Base-by-base conservation (phyloP, 306 rosid genomes). In the Cercis canadensis region DNA sequence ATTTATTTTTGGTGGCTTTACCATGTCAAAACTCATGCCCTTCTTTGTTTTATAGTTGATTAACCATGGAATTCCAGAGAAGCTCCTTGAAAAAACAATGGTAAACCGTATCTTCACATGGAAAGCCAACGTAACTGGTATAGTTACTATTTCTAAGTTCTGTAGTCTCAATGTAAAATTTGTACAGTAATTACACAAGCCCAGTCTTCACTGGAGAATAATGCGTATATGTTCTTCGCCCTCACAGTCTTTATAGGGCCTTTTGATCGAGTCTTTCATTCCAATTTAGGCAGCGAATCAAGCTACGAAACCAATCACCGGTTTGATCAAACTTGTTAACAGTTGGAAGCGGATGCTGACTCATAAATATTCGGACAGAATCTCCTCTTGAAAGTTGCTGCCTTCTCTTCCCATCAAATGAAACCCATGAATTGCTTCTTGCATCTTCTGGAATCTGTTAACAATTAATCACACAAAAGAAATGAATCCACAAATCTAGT, bases 341-440 rank as follows among this genome's bases (percentile, higher is more conserved):
- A 3, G 99, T 94, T 37, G 99, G 99, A 78, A 94, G 95, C 39
- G 99, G 99, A 83, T 87, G 95, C 78, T 85, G 75, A 86, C 99
- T 94, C 99, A 94, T 90, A 24, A 56, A 85, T 84, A 94, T 87
- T 78, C 80, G 80, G 5, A 94, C 91, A 24, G 95, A 91, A 80
- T 94, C 95, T 70, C 99, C 99, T 75, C 97, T 80, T 55, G 97
- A 94, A 80, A 94, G 99, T 75, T 94, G 99, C 76, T 94, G 99
- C 82, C 99, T 87, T 83, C 96, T 87, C 86, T 94, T 94, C 70
- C 99, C 97, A 71, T 94, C 99, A 73, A 94, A 91, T 61, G 99
- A 94, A 81, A 89, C 97, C 99, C 99, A 94, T 9, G 96, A 92
- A 17, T 91, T 94, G 86, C 96, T 94, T 79, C 99, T 84, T 44